phyloP scores from a whole-genome alignment of 139 green algal species.

The Eudorina sp. region DNA sequence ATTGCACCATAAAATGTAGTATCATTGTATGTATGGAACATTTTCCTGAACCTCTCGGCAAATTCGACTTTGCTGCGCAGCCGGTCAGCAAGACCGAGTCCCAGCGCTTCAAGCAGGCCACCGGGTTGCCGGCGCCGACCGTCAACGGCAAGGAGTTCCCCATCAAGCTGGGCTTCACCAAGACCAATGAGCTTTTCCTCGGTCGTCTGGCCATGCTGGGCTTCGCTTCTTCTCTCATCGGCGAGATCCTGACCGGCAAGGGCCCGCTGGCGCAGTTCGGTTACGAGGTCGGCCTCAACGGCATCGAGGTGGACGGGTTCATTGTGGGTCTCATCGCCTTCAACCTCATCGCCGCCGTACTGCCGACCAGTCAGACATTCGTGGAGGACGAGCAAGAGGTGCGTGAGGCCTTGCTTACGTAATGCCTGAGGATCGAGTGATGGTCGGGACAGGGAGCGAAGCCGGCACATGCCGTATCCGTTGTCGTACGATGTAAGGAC shows the following conservation, averaged over 20 bases:
- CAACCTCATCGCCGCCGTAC: slow-evolving; percentile 73
- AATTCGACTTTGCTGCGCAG: no score
- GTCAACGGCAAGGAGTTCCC: slow-evolving; percentile 36
- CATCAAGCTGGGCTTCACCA: slow-evolving; percentile 53
- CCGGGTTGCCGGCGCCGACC: background rate
- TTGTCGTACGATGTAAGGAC: no score
- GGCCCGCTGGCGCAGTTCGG: slow-evolving; percentile 82
- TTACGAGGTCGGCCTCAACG: slow-evolving; percentile 68
- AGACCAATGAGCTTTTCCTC: slow-evolving; percentile 87
- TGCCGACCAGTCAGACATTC: slow-evolving; percentile 70
- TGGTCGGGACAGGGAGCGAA: no score
- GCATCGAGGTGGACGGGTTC: slow-evolving; percentile 70
- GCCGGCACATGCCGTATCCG: no score
- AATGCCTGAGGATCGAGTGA: no score
- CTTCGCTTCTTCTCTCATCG: slow-evolving; percentile 71
- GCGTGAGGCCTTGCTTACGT: no score
- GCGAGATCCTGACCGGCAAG: slow-evolving; percentile 75
- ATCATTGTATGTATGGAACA: no score
- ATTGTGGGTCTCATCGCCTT: slow-evolving; percentile 77
- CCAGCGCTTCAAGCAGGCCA: slow-evolving; percentile 30
- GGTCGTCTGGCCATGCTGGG: slow-evolving; percentile 85
- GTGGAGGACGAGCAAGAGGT: slow-evolving; percentile 60
- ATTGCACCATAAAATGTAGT: no score
- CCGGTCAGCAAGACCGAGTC: background rate
- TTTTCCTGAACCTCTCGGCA: no score